Conservation (phyloP, 768 basidiomycete species). For the Kwoniella bestiolae region DNA sequence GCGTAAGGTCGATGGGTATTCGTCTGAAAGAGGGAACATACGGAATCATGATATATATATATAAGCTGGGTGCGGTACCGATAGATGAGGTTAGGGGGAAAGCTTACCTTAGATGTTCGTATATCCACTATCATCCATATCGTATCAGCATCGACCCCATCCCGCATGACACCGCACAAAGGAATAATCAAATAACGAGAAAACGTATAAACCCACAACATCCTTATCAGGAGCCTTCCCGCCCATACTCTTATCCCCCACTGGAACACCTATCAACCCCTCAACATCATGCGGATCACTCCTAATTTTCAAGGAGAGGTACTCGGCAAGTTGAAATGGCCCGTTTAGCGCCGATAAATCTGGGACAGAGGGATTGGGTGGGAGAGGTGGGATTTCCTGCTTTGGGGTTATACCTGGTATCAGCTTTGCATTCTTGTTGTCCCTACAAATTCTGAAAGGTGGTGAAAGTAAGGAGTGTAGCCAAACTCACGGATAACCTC, state of each 20-base stretch:
- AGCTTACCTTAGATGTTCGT: conserved; percentile 57
- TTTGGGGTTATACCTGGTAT: neutral
- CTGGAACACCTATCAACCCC: conserved; percentile 74
- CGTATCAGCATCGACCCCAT: neutral
- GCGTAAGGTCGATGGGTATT: conserved; percentile 56
- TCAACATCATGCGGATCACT: conserved; percentile 87
- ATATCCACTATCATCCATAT: conserved; percentile 52
- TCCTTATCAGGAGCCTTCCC: conserved; percentile 54
- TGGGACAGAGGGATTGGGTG: conserved; percentile 62
- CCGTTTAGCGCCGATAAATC: conserved; percentile 66
- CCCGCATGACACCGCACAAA: too few species aligned
- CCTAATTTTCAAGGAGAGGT: conserved; percentile 83
- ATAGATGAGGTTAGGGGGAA: neutral
- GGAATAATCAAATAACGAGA: too few species aligned
- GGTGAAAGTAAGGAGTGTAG: neutral
- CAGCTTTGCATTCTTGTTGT: too few species aligned
- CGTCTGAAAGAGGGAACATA: too few species aligned
- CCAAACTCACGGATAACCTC: conserved; percentile 35
- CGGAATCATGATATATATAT: too few species aligned
- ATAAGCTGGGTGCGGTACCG: neutral
- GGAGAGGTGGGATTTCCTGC: conserved; percentile 33
- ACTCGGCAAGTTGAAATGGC: conserved; percentile 93
- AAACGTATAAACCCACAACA: conserved; percentile 62
- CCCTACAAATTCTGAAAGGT: too few species aligned
- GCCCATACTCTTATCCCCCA: conserved; percentile 50